Conservation (phyloP, 129 eudicot genomes). For the Artemisia argyi region DNA sequence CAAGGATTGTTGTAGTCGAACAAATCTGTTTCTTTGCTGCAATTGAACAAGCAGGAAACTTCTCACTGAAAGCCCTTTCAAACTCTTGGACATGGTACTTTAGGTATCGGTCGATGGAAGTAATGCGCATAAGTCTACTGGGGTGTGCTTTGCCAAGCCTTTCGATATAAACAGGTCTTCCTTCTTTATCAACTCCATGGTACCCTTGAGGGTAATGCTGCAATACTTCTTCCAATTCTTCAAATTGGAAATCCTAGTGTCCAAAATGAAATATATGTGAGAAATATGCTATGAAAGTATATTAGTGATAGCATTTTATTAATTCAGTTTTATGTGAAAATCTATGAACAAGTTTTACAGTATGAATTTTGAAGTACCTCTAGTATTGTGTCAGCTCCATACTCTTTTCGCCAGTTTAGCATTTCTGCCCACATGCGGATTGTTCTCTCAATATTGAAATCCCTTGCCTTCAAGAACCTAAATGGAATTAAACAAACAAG, state of each 20-base stretch:
- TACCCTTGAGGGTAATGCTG: conserved; percentile 94
- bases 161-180: conserved; percentile 95
- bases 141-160: conserved; percentile 96
- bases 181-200: conserved; percentile 94
- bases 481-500: neutral
- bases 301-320: neutral
- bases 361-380: conserved; percentile 50
- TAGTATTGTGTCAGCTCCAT: conserved; percentile 81
- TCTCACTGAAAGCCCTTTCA: conserved; percentile 77
- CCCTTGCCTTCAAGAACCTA: conserved; percentile 94
- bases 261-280: neutral
- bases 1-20: conserved; percentile 86
- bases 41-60: conserved; percentile 89
- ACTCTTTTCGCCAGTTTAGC: conserved; percentile 93
- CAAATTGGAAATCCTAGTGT: conserved; percentile 67
- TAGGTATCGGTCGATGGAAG: conserved; percentile 69
- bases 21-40: conserved; percentile 81
- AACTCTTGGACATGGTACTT: conserved; percentile 93
- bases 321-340: neutral
- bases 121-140: conserved; percentile 70
- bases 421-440: conserved; percentile 95
- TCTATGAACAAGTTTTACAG: neutral
- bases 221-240: conserved; percentile 85
- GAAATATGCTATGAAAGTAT: neutral
- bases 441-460: conserved; percentile 68